Evolutionary conservation across 2,329 filamentous ascomycete species (phyloP), one percentile per base, ranked within the genome.

Genomic region (Coniochaeta hoffmannii): DNA sequence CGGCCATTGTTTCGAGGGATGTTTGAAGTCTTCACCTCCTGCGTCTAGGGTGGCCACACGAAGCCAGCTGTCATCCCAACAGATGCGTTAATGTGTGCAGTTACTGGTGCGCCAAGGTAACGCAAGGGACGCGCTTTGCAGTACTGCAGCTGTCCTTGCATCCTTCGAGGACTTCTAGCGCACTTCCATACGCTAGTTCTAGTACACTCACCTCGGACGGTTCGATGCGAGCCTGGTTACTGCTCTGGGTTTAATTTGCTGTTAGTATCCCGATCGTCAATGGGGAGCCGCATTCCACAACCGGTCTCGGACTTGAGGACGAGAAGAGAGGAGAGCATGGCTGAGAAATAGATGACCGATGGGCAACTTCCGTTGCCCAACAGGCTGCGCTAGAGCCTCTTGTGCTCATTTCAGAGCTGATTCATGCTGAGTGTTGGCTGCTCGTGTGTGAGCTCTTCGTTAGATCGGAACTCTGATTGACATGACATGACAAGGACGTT

Each of bases 371-470:
- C n/a, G n/a, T n/a, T n/a, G n/a, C n/a, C n/a, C n/a, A n/a, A n/a
- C n/a, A n/a, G n/a, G 22, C n/a, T 46, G 41, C 41, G 41, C 41
- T 46, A 46, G 41, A 46, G 41, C 41, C 41, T 46, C 41, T 46
- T 41, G n/a, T n/a, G n/a, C 36, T 41, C 36, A 41, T 41, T 41
- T 41, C 36, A 19, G 36, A 19, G 19, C 36, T 41, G 36, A 7
- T 41, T 41, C 36, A 41, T 41, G 36, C 36, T 41, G n/a, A 41
- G 34, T 41, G 36, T 19, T 41, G 36, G 4, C 11, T 7, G 17
- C 36, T 41, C 36, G 36, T 41, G 17, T 22, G 15, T 17, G 35
- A 17, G 36, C 17, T 8, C 22, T 19, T 41, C n/a, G n/a, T n/a
- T n/a, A n/a, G n/a, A 19, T 12, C 10, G 36, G 4, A 10, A 17